A percentile compares a stretch with the other conserved stretches of the same genome.
These are phyloP conservation scores for Phytophthora multivora DNA, from an alignment of 352 stramenopile genomes.

Conservation along the genomic window DNA sequence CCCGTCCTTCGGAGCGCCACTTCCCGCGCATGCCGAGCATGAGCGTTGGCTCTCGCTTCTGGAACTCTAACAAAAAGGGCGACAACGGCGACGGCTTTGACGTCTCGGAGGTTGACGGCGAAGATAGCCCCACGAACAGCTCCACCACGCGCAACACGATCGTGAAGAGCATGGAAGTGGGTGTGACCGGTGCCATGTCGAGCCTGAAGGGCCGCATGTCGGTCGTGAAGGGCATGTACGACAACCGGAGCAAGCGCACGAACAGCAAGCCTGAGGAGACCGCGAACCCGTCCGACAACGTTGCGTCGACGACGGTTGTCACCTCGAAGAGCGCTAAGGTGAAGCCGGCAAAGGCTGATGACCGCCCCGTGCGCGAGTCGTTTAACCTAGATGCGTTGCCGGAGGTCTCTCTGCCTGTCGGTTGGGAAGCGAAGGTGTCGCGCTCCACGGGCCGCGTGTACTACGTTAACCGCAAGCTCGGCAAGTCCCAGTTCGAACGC, in stretches of 20 bases:
- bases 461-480: slow-evolving; percentile 89
- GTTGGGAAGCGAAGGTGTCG: slow-evolving; percentile 89
- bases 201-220: slow-evolving; percentile 83
- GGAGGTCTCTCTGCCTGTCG: slow-evolving; percentile 78
- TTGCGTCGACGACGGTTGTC: slow-evolving; percentile 29
- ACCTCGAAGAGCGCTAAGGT: slow-evolving; percentile 37
- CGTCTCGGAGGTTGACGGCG: slow-evolving; percentile 50
- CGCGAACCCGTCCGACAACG: slow-evolving; percentile 31
- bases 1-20: slow-evolving; percentile 56
- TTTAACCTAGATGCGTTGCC: slow-evolving; percentile 86
- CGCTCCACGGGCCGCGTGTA: slow-evolving; percentile 87
- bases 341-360: slow-evolving; percentile 39
- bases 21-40: slow-evolving; percentile 77
- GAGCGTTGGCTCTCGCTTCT: slow-evolving; percentile 72
- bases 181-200: slow-evolving; percentile 76
- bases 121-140: slow-evolving; percentile 49
- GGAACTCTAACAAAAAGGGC: slow-evolving; percentile 59
- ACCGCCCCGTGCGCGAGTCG: slow-evolving; percentile 76
- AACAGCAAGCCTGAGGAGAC: slow-evolving; percentile 63
- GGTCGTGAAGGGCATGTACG: slow-evolving; percentile 79
- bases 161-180: slow-evolving; percentile 76
- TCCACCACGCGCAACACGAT: slow-evolving; percentile 76
- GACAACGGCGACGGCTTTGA: slow-evolving; percentile 55
- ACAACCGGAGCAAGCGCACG: slow-evolving; percentile 58
- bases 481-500: slow-evolving; percentile 87